These are phyloP conservation scores for Roridomyces roridus DNA, from an alignment of 768 basidiomycete genomes.

Conservation along the genomic window DNA sequence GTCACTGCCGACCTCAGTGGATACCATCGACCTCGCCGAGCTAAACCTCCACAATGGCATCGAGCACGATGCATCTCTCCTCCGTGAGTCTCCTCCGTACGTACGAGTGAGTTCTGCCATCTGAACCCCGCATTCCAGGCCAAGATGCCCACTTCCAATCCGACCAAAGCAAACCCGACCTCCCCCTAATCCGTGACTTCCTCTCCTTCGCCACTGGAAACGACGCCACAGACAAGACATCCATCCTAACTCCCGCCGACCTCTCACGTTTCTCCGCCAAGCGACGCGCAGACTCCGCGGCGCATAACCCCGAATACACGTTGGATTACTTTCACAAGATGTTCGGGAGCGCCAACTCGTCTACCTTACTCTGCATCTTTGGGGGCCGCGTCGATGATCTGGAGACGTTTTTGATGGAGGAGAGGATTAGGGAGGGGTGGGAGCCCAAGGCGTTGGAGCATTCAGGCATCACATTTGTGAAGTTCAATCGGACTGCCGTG, in stretches of 20 bases:
- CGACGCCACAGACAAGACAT: conserved; percentile 47
- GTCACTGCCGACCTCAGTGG: too few relatives aligned
- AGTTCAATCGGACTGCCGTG: conserved; percentile 57
- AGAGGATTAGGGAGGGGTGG: conserved; percentile 75
- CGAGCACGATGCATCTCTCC: conserved; percentile 71
- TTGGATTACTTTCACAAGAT: conserved; percentile 57
- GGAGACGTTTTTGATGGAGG: conserved; percentile 63
- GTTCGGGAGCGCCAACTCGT: conserved; percentile 70
- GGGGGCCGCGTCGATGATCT: conserved; percentile 68
- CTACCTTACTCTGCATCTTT: conserved; percentile 68
- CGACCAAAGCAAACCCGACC: conserved; percentile 60
- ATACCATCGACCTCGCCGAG: conserved; percentile 69
- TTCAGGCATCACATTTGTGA: conserved; percentile 63
- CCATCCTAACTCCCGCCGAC: conserved; percentile 64
- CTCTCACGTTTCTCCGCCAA: conserved; percentile 62
- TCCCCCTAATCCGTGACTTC: conserved; percentile 59
- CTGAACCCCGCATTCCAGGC: conserved; percentile 57
- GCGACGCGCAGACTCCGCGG: conserved; percentile 63
- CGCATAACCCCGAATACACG: conserved; percentile 62
- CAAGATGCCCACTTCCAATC: conserved; percentile 50
- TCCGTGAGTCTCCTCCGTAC: conserved; percentile 60
- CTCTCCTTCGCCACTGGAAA: conserved; percentile 66
- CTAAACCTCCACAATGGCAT: conserved; percentile 78
- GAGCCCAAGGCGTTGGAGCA: conserved; percentile 62
- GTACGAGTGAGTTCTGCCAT: too few relatives aligned